These are phyloP conservation scores for Straminergon stramineum DNA, from an alignment of 225 moss, liverwort and hornwort species.

Conservation along the genomic window DNA sequence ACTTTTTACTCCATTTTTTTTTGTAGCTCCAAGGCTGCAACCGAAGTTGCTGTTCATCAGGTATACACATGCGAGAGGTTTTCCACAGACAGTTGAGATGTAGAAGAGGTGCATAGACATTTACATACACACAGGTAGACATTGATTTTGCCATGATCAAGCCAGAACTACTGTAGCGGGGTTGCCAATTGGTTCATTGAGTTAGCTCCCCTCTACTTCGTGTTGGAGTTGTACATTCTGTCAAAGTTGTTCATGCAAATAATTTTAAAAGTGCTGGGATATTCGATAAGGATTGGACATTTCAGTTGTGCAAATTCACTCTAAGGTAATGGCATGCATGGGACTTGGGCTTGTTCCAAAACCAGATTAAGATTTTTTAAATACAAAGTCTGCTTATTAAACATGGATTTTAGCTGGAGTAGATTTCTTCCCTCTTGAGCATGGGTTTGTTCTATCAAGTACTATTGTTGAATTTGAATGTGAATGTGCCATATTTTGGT, in stretches of 20 bases:
- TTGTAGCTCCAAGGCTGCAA: conserved; percentile 13
- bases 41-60: conserved; percentile 19
- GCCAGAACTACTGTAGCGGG: not conserved
- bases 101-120: conserved; percentile 20
- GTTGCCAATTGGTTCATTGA: not conserved
- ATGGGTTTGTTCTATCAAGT: not conserved
- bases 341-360: not conserved
- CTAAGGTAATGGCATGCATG: not conserved
- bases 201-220: not conserved
- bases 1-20: not conserved
- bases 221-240: conserved; percentile 23
- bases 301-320: no score
- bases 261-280: not conserved
- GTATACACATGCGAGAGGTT: not conserved
- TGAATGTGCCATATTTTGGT: not conserved
- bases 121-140: conserved; percentile 18
- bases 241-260: conserved; percentile 11
- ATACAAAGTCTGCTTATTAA: not conserved
- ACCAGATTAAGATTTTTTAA: not conserved
- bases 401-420: no score
- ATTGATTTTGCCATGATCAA: conserved; percentile 14
- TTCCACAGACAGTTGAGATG: not conserved
- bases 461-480: no score
- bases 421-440: no score
- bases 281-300: not conserved